These are phyloP conservation scores for Aquilaria malaccensis DNA, from an alignment of 345 rosid species.

Conservation along the genomic window DNA sequence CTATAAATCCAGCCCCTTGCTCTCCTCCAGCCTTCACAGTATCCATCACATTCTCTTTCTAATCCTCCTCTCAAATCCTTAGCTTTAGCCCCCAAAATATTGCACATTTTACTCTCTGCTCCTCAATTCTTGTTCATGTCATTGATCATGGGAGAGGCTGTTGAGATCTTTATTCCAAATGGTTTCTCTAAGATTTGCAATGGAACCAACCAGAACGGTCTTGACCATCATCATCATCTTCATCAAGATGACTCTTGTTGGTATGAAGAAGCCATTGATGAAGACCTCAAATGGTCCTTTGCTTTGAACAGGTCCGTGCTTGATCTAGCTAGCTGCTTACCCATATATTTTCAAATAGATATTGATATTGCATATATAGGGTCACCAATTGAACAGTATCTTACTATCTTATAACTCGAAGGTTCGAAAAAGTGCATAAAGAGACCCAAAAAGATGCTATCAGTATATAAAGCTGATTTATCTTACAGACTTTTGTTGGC, in stretches of 20 bases:
- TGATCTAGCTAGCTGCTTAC: background rate
- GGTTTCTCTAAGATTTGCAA: constrained; percentile 42
- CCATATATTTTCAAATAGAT: background rate
- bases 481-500: too few relatives aligned
- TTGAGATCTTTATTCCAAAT: constrained; percentile 43
- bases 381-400: too few relatives aligned
- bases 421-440: too few relatives aligned
- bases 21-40: background rate
- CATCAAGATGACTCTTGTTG: constrained; percentile 39
- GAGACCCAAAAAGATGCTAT: too few relatives aligned
- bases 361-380: too few relatives aligned
- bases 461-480: too few relatives aligned
- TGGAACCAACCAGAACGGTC: constrained; percentile 15
- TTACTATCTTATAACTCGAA: too few relatives aligned
- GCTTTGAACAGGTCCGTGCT: constrained; percentile 66
- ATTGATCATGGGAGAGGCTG: constrained; percentile 63
- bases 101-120: too few relatives aligned
- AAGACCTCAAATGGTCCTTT: constrained; percentile 92
- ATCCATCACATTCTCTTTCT: background rate
- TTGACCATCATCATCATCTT: constrained; percentile 9
- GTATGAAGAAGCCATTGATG: constrained; percentile 83
- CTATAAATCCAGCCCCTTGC: background rate
- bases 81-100: background rate
- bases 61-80: background rate
- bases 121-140: background rate